A percentile compares a stretch with the other conserved stretches of the same genome.
Evolutionary conservation across 176 grass and related monocot genomes (phyloP).

Genomic region (Eremochloa ophiuroides): DNA sequence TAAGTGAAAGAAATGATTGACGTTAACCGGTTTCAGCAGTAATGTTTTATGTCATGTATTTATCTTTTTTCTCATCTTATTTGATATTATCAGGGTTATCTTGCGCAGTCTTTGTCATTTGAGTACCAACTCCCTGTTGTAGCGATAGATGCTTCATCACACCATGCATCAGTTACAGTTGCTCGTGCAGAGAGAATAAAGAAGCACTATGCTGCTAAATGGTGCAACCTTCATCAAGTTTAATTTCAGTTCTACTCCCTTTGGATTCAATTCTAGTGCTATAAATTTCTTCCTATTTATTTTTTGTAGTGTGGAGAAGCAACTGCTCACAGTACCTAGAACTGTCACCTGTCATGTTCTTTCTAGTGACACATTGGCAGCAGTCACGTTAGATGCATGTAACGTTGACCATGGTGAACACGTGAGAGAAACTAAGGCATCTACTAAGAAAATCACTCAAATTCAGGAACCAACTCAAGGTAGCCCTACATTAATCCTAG

Average conservation of each 20-base stretch:
- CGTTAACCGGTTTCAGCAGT: neutral
- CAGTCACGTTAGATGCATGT: slow-evolving; percentile 51
- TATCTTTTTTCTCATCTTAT: slow-evolving; percentile 20
- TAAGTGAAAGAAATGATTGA: neutral
- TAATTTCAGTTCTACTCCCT: slow-evolving; percentile 1
- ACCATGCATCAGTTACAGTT: slow-evolving; percentile 86
- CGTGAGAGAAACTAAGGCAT: slow-evolving; percentile 13
- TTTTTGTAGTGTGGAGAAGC: slow-evolving; percentile 49
- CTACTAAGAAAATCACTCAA: neutral
- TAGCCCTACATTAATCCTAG: slow-evolving; percentile 53
- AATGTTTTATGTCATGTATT: neutral
- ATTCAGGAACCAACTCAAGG: slow-evolving; percentile 26
- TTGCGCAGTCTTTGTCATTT: slow-evolving; percentile 87
- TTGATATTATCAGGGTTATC: slow-evolving; percentile 72
- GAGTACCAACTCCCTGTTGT: slow-evolving; percentile 76
- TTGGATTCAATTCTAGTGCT: neutral
- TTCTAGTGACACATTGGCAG: slow-evolving; percentile 70
- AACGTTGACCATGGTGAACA: slow-evolving; percentile 34
- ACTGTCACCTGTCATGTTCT: slow-evolving; percentile 86
- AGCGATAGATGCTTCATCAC: slow-evolving; percentile 92
- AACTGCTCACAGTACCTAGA: slow-evolving; percentile 58
- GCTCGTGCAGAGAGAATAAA: slow-evolving; percentile 77
- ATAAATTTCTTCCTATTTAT: neutral
- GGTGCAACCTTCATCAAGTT: slow-evolving; percentile 35
- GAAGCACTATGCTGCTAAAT: slow-evolving; percentile 78